Evolutionary conservation across 2,329 filamentous ascomycete genomes (phyloP).

Genomic region (Fusarium robinianum): DNA sequence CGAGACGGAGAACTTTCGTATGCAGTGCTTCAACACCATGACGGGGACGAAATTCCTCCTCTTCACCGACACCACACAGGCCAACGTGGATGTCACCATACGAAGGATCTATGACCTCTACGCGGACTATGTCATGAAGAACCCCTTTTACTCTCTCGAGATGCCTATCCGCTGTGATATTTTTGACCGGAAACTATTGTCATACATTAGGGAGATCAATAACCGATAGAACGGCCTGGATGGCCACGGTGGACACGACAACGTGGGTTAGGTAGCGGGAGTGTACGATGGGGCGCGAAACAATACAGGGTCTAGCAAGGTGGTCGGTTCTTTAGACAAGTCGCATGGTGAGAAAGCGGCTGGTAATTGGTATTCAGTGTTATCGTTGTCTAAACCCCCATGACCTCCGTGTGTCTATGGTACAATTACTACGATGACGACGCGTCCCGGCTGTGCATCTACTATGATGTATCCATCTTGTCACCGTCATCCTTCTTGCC

Average conservation of each 20-base stretch:
- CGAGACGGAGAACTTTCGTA: conserved; percentile 89
- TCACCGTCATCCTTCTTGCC: conserved; percentile 68
- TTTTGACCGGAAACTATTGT: conserved; percentile 84
- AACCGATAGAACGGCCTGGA: conserved; percentile 51
- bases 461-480: conserved; percentile 85
- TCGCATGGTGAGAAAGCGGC: conserved; percentile 14
- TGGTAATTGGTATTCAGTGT: conserved; percentile 35
- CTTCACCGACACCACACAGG: conserved; percentile 88
- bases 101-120: conserved; percentile 92
- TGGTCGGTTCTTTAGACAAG: too few species aligned
- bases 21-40: conserved; percentile 94
- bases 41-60: conserved; percentile 95
- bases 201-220: conserved; percentile 77
- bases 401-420: conserved; percentile 38
- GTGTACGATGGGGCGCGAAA: conserved; percentile 8
- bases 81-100: conserved; percentile 83
- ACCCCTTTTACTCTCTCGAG: conserved; percentile 96
- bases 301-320: background rate
- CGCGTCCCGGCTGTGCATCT: conserved; percentile 37
- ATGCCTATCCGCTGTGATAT: conserved; percentile 96
- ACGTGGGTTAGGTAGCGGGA: conserved; percentile 16
- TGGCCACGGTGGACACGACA: background rate
- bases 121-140: conserved; percentile 98
- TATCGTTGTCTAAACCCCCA: conserved; percentile 35
- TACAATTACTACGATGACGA: conserved; percentile 42